Percentiles rank a stretch among this genome's conserved stretches.
phyloP scores from a whole-genome alignment of 768 basidiomycete species.

The Boletus vermiculosoides region DNA sequence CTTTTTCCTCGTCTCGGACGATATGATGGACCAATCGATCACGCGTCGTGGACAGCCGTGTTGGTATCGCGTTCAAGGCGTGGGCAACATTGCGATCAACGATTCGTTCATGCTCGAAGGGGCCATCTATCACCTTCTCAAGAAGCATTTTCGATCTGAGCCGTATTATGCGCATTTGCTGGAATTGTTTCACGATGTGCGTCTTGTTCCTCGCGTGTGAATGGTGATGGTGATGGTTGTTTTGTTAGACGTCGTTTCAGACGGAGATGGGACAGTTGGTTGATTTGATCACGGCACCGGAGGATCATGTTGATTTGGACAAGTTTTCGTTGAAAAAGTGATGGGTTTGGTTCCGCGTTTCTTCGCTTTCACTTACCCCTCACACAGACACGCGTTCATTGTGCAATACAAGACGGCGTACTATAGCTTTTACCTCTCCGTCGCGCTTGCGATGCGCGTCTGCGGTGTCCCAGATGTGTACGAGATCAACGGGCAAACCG shows the following conservation, averaged over 20 bases:
- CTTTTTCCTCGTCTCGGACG: conserved; percentile 89
- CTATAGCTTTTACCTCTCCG: conserved; percentile 98
- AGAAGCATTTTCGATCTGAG: conserved; percentile 78
- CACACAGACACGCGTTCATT: conserved; percentile 82
- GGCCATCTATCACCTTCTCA: conserved; percentile 89
- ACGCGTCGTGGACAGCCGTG: conserved; percentile 94
- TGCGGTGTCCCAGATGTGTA: conserved; percentile 58
- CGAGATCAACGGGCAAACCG: conserved; percentile 37
- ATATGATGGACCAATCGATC: conserved; percentile 95
- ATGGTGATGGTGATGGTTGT: no score
- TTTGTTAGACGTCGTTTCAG: conserved; percentile 65
- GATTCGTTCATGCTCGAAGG: conserved; percentile 95
- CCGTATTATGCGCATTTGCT: conserved; percentile 85
- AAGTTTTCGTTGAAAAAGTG: conserved; percentile 81
- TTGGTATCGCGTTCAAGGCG: conserved; percentile 72
- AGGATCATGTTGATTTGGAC: conserved; percentile 80
- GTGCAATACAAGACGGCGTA: conserved; percentile 97
- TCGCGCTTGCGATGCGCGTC: conserved; percentile 90
- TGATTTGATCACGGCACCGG: conserved; percentile 93
- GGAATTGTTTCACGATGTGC: conserved; percentile 86
- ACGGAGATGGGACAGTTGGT: conserved; percentile 97
- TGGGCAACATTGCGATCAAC: conserved; percentile 87
- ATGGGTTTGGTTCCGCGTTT: no score
- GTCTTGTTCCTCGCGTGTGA: no score
- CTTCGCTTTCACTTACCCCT: no score